Evolutionary conservation across 2,329 filamentous ascomycete species (phyloP).

Genomic region (Eutypa lata): DNA sequence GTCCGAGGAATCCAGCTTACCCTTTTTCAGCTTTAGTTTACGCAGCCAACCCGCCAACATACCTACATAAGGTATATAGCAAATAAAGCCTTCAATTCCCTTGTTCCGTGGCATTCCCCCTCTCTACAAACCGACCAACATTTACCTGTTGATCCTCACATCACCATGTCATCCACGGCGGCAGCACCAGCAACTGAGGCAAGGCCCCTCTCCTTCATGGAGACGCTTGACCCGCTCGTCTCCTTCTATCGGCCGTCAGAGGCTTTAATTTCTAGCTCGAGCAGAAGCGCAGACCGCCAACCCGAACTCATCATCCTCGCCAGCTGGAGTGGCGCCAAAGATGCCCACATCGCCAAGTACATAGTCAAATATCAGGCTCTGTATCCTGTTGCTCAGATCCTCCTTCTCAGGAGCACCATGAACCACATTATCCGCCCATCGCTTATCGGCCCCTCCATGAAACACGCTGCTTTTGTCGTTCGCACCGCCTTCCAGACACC

Average conservation of each 20-base stretch:
- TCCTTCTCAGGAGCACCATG: slow-evolving; percentile 4
- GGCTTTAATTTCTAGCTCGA: background rate
- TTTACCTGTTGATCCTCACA: slow-evolving; percentile 2
- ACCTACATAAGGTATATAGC: background rate
- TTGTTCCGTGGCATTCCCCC: background rate
- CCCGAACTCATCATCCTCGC: slow-evolving; percentile 30
- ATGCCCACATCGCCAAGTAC: slow-evolving; percentile 33
- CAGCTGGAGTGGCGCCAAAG: slow-evolving; percentile 31
- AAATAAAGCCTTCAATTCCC: background rate
- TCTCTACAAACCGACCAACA: background rate
- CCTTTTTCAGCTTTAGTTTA: background rate
- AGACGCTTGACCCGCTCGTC: background rate
- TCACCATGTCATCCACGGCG: slow-evolving; percentile 2
- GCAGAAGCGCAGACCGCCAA: background rate
- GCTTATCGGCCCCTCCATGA: slow-evolving; percentile 1
- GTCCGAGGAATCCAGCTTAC: background rate
- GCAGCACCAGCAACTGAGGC: background rate
- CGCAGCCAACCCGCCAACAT: background rate
- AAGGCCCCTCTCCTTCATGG: slow-evolving; percentile 3
- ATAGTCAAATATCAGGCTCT: slow-evolving; percentile 24
- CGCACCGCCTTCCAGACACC: background rate
- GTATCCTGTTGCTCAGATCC: slow-evolving; percentile 23
- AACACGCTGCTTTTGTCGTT: slow-evolving; percentile 1
- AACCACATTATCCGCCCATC: background rate
- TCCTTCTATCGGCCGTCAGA: slow-evolving; percentile 2